Evolutionary conservation across 192 early-diverging fungal genomes (phyloP).

Genomic region (Phycomyces nitens): DNA sequence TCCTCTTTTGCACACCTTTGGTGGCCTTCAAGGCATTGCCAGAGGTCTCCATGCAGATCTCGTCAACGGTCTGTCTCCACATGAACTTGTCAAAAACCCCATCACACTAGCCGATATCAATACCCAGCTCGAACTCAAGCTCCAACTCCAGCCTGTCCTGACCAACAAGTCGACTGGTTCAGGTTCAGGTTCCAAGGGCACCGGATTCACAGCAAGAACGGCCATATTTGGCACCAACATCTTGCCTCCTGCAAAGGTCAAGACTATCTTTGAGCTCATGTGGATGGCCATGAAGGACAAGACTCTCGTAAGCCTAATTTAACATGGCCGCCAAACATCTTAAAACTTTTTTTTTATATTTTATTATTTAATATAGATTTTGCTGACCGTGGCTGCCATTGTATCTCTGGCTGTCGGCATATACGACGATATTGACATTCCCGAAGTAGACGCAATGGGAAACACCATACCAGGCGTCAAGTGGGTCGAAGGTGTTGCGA

Average conservation of each 20-base stretch:
- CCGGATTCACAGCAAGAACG: slow-evolving; percentile 49
- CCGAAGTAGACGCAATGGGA: slow-evolving; percentile 36
- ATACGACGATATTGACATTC: slow-evolving; percentile 68
- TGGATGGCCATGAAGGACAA: slow-evolving; percentile 83
- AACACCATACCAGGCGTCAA: slow-evolving; percentile 52
- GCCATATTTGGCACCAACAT: slow-evolving; percentile 67
- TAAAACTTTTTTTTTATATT: too few relatives aligned
- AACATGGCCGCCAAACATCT: too few relatives aligned
- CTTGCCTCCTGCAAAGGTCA: slow-evolving; percentile 64
- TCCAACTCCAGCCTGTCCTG: neutral
- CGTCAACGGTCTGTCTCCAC: slow-evolving; percentile 40
- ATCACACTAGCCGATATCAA: slow-evolving; percentile 34
- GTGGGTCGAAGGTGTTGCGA: slow-evolving; percentile 87
- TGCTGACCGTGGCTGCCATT: slow-evolving; percentile 72
- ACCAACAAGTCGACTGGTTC: neutral
- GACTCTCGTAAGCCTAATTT: slow-evolving; percentile 54
- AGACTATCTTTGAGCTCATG: slow-evolving; percentile 69
- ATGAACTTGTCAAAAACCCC: slow-evolving; percentile 27
- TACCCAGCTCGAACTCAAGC: slow-evolving; percentile 3
- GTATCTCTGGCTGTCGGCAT: slow-evolving; percentile 77
- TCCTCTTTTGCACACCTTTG: slow-evolving; percentile 36
- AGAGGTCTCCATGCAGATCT: slow-evolving; percentile 46
- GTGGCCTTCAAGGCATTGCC: slow-evolving; percentile 51
- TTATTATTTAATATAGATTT: too few relatives aligned
- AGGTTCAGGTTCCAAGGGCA: neutral